Percentiles rank a stretch among this genome's conserved stretches.
These are phyloP conservation scores for Polysphondylium violaceum DNA, from an alignment of 78 protist species.

Conservation along the genomic window DNA sequence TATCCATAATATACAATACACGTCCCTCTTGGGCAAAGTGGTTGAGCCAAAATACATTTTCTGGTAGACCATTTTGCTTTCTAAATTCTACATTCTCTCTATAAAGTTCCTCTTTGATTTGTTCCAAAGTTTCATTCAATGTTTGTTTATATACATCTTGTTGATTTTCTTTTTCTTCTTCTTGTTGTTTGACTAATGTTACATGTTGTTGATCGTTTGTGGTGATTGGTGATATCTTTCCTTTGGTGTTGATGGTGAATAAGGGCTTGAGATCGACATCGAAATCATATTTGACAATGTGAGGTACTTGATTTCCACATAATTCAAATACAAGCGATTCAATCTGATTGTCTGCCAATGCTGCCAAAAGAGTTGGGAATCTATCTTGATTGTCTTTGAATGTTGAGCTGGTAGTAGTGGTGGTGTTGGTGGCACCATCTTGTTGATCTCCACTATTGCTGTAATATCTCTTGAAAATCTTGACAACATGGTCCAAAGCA, in stretches of 20 bases:
- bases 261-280: slow-evolving; percentile 38
- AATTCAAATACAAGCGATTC: slow-evolving; percentile 41
- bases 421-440: not conserved
- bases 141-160: not conserved
- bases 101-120: not conserved
- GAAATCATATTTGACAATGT: slow-evolving; percentile 57
- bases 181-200: not conserved
- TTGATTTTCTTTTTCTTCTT: not conserved
- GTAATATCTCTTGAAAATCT: not conserved
- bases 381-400: not conserved
- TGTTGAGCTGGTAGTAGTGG: not conserved
- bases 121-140: not conserved
- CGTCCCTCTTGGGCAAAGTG: slow-evolving; percentile 53
- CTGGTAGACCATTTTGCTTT: slow-evolving; percentile 16
- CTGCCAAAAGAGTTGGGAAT: not conserved
- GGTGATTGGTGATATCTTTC: slow-evolving; percentile 5
- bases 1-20: slow-evolving; percentile 31
- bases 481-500: not conserved
- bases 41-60: slow-evolving; percentile 50
- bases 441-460: too few relatives aligned
- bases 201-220: not conserved
- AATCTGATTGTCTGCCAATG: not conserved
- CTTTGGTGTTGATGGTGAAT: not conserved
- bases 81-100: slow-evolving; percentile 15
- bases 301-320: slow-evolving; percentile 41